Conservation (phyloP, 352 stramenopile genomes). For the Stramenopiles sp. region DNA sequence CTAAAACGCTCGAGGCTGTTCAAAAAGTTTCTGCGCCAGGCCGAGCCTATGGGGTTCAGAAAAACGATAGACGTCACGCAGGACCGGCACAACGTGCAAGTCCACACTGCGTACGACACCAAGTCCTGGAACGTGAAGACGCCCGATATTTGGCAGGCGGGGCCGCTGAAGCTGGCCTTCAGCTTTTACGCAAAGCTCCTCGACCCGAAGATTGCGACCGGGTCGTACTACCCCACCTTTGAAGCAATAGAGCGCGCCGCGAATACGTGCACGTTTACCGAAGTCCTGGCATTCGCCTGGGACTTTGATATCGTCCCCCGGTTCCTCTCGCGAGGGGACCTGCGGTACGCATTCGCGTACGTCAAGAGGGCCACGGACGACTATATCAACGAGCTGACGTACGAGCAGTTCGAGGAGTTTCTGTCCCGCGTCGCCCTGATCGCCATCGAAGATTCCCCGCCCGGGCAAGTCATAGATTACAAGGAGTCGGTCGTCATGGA, state of each 20-base stretch:
- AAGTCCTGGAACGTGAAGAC: neutral
- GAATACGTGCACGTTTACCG: neutral
- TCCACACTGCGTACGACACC: neutral
- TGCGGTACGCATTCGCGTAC: neutral
- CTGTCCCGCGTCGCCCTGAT: neutral
- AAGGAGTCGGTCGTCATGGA: neutral
- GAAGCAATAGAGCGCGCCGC: neutral
- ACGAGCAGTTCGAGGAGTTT: slow-evolving; percentile 1
- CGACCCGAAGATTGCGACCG: neutral
- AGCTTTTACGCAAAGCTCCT: neutral
- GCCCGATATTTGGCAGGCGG: neutral
- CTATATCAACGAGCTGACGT: neutral
- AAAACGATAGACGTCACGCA: neutral
- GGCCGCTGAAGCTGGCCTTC: neutral
- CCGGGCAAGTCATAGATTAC: neutral
- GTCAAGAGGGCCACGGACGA: neutral
- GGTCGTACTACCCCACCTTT: neutral
- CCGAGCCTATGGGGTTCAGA: neutral
- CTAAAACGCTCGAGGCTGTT: neutral
- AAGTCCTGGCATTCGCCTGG: neutral
- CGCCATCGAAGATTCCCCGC: neutral
- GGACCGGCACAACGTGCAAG: neutral
- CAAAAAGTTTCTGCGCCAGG: neutral
- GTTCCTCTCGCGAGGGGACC: neutral
- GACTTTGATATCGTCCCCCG: neutral